phyloP scores from a whole-genome alignment of 441 rosid species.

The Euphorbia corollata region DNA sequence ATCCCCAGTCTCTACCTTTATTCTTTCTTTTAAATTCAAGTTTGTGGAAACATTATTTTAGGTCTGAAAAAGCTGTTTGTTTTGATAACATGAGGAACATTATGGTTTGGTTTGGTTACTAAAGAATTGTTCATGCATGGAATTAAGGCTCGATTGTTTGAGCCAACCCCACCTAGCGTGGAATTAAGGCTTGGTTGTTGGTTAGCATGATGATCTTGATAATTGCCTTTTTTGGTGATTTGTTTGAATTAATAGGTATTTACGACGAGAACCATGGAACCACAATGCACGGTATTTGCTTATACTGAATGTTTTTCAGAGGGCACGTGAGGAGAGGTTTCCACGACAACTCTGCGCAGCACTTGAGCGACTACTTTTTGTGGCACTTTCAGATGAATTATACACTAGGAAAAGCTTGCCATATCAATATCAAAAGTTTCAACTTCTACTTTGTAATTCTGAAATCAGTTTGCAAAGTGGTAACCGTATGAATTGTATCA shows the following conservation, averaged over 20 bases:
- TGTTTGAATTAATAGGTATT: conserved; percentile 43
- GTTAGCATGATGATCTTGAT: not conserved
- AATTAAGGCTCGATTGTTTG: no score
- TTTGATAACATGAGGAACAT: not conserved
- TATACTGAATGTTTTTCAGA: conserved; percentile 69
- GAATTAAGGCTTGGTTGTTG: not conserved
- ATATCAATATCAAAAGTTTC: conserved; percentile 61
- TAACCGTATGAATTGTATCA: conserved; percentile 37
- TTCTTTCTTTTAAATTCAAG: not conserved
- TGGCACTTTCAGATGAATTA: conserved; percentile 52
- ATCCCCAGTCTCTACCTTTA: not conserved
- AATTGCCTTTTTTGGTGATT: conserved; percentile 2
- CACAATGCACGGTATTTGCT: conserved; percentile 55
- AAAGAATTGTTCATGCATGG: not conserved
- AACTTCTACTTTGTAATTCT: conserved; percentile 78
- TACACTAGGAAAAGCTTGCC: conserved; percentile 30
- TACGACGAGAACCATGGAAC: conserved; percentile 83
- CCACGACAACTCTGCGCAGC: conserved; percentile 49
- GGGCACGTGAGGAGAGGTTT: conserved; percentile 83
- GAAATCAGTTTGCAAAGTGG: conserved; percentile 68
- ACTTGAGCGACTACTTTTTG: conserved; percentile 44
- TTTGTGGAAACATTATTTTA: not conserved
- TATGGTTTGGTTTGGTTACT: not conserved
- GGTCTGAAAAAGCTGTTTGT: not conserved
- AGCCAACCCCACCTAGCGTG: no score